Conservation (phyloP, 495 filamentous ascomycete species). For the Talaromyces borbonicus region DNA sequence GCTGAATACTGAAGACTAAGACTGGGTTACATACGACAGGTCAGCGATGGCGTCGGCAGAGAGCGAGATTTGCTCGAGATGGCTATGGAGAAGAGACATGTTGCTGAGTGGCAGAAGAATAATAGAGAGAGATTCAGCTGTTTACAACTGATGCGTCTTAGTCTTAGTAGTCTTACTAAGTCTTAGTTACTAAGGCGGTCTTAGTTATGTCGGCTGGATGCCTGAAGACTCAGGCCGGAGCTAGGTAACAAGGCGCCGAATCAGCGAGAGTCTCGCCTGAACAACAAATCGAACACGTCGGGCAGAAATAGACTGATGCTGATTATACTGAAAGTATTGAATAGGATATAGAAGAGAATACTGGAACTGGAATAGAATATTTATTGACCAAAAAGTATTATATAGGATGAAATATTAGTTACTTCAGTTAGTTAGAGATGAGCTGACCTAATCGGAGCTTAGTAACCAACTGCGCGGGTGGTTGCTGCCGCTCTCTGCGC, state of each 20-base stretch:
- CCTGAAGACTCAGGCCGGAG: constrained; percentile 5
- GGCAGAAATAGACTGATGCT: too few relatives aligned
- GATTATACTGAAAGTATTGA: too few relatives aligned
- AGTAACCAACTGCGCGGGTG: constrained; percentile 1
- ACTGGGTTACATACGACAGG: constrained; percentile 54
- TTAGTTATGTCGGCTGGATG: too few relatives aligned
- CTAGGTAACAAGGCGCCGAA: constrained; percentile 4
- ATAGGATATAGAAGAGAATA: too few relatives aligned
- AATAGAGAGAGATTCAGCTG: too few relatives aligned
- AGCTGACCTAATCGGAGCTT: constrained; percentile 6
- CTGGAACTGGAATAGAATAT: too few relatives aligned
- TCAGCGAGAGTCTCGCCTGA: too few relatives aligned
- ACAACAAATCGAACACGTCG: too few relatives aligned
- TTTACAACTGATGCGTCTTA: too few relatives aligned
- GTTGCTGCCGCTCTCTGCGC: not conserved
- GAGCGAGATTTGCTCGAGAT: constrained; percentile 84
- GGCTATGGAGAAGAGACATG: constrained; percentile 71
- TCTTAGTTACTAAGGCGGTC: too few relatives aligned
- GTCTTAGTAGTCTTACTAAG: too few relatives aligned
- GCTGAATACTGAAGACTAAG: not conserved
- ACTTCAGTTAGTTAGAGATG: not conserved
- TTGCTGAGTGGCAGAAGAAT: constrained; percentile 11
- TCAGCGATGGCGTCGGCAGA: constrained; percentile 76
- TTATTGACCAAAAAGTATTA: not conserved
- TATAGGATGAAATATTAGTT: not conserved